These are phyloP conservation scores for Acephala macrosclerotiorum DNA, from an alignment of 2,329 filamentous ascomycete genomes.

Conservation along the genomic window DNA sequence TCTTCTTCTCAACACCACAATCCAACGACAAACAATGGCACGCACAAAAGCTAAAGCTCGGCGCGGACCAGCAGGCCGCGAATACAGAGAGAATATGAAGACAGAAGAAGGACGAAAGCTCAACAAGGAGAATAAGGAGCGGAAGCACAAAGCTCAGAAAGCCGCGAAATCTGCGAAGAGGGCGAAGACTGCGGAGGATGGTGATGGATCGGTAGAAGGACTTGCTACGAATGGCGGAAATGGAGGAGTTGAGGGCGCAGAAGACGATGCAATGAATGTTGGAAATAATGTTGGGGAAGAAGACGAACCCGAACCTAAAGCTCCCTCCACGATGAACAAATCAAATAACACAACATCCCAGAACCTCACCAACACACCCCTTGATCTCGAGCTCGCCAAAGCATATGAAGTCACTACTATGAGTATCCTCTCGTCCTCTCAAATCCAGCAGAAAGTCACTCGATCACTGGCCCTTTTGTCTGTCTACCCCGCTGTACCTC, in stretches of 20 bases:
- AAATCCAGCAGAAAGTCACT: constrained; percentile 53
- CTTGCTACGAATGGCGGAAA: neutral
- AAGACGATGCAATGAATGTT: neutral
- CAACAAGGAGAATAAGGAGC: constrained; percentile 22
- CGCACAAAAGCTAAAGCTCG: constrained; percentile 26
- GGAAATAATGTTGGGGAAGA: neutral
- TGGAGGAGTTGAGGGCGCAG: neutral
- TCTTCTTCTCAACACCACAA: constrained; percentile 28
- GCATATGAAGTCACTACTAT: constrained; percentile 55
- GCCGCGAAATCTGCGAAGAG: neutral
- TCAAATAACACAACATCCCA: constrained; percentile 2
- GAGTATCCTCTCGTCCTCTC: constrained; percentile 65
- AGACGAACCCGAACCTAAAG: neutral
- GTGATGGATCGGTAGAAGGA: neutral
- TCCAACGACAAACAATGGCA: constrained; percentile 22
- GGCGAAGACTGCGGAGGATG: neutral
- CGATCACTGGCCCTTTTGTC: constrained; percentile 39
- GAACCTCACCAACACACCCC: constrained; percentile 43
- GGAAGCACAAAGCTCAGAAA: constrained; percentile 14
- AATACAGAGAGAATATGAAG: constrained; percentile 17
- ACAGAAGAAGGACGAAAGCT: constrained; percentile 9
- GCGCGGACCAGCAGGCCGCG: constrained; percentile 13
- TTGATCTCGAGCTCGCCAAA: constrained; percentile 38
- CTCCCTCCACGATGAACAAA: neutral
- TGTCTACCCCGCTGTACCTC: constrained; percentile 28